Evolutionary conservation across 352 stramenopile genomes (phyloP).

Genomic region (Phytophthora nicotianae): DNA sequence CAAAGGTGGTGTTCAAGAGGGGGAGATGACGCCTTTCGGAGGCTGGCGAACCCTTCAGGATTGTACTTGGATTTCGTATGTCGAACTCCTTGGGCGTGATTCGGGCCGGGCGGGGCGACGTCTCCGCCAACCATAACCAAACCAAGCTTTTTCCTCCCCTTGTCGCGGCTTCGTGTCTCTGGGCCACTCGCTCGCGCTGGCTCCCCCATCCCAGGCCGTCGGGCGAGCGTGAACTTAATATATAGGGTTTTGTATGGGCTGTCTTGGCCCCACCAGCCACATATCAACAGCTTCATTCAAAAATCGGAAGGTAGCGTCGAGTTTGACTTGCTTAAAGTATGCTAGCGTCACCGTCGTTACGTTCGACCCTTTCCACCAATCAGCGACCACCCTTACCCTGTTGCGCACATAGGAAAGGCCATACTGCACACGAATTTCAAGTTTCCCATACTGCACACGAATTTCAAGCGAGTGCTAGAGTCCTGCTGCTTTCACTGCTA

Average conservation of each 20-base stretch:
- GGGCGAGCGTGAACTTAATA: background rate
- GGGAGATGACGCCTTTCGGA: slow-evolving; percentile 58
- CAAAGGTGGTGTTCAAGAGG: slow-evolving; percentile 45
- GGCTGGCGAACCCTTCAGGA: slow-evolving; percentile 11
- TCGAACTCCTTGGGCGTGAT: slow-evolving; percentile 5
- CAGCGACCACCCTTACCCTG: slow-evolving; percentile 12
- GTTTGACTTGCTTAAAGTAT: slow-evolving; percentile 46
- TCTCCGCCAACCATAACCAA: slow-evolving; percentile 12
- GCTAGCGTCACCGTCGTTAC: slow-evolving; percentile 25
- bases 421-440: background rate
- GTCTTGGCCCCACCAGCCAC: slow-evolving; percentile 7
- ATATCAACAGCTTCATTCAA: slow-evolving; percentile 31
- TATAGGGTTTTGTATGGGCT: slow-evolving; percentile 37
- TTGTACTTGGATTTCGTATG: slow-evolving; percentile 15
- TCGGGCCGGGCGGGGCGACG: background rate
- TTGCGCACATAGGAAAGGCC: slow-evolving; percentile 8
- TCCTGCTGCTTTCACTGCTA: too few relatives aligned
- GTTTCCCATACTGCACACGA: too few relatives aligned
- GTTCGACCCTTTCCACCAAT: slow-evolving; percentile 20
- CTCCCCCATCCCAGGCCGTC: slow-evolving; percentile 1
- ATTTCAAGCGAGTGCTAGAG: too few relatives aligned
- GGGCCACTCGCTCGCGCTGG: slow-evolving; percentile 33
- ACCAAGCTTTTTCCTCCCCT: slow-evolving; percentile 14
- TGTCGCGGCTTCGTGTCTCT: slow-evolving; percentile 38
- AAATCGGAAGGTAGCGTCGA: slow-evolving; percentile 18